Base-by-base conservation (phyloP, 805 yeast genomes). In the Candida sonorensis region DNA sequence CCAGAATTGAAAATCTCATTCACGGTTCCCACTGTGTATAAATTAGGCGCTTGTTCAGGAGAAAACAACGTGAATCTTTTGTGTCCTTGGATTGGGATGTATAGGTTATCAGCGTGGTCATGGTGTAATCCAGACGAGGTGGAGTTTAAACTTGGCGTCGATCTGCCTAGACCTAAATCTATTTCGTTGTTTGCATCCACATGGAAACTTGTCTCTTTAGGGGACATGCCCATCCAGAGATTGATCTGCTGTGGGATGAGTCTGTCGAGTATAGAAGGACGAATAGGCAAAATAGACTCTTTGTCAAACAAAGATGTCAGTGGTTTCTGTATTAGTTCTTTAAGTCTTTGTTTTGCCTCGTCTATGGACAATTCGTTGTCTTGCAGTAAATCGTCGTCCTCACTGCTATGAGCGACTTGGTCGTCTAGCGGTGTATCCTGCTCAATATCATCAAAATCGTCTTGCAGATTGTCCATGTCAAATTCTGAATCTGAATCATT, bases 71-170 rank as follows among this genome's bases (percentile, higher is more conserved):
- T 80, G 51, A 81, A 81, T 38, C 87, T 51, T 45, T 81, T 81
- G 7, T 44, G 48, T 0, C 90, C 92, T 17, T 65, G 55, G 1
- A 75, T 48, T 2, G 81, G 71, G 4, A 81, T 62, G 49, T 81
- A 81, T 22, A 81, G 57, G 46, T 81, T 81, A 48, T 81, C 88
- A 2, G 88, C 84, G 54, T 81, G 88, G 50, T 81, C 90, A 50
- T 81, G 90, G 45, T 81, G 90, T 10, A 81, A 56, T 0, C 90
- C 90, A 2, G 87, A 77, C 0, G 86, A 77, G 1, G 77, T 62
- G 2, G 64, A 61, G n/a, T 43, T 43, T n/a, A 15, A 12, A 1
- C 72, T 69, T 1, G 85, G 81, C 1, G 79, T 54, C 15, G 57
- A 57, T 46, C 73, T 70, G 1, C 84, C 84, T 4, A 76, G 50